Percentiles rank a stretch among this genome's conserved stretches.
Conservation (phyloP, 192 early-diverging fungal genomes). For the Pilobolus umbonatus region DNA sequence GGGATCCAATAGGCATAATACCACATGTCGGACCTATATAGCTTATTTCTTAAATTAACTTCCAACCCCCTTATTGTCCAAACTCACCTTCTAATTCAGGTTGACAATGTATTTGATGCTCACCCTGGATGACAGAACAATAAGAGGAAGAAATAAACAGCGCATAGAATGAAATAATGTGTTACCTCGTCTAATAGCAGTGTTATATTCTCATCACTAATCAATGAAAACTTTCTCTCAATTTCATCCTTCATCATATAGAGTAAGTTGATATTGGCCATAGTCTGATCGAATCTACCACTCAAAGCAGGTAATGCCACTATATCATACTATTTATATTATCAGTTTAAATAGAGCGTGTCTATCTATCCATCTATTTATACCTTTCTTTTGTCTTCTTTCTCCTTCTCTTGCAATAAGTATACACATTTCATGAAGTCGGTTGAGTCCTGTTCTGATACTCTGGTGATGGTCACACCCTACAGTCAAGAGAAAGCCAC, state of each 20-base stretch:
- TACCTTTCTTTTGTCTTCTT: slow-evolving; percentile 3
- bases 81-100: slow-evolving; percentile 52
- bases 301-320: slow-evolving; percentile 80
- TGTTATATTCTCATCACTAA: slow-evolving; percentile 73
- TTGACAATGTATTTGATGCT: slow-evolving; percentile 61
- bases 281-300: slow-evolving; percentile 88
- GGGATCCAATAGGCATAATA: slow-evolving; percentile 74
- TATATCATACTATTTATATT: slow-evolving; percentile 42
- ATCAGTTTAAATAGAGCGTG: background rate
- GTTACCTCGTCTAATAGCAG: slow-evolving; percentile 61
- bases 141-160: too few relatives aligned
- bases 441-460: slow-evolving; percentile 57
- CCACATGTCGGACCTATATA: slow-evolving; percentile 73
- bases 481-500: slow-evolving; percentile 4
- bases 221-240: slow-evolving; percentile 52
- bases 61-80: background rate
- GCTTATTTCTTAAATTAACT: background rate
- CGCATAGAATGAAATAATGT: too few relatives aligned
- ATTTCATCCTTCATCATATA: slow-evolving; percentile 54
- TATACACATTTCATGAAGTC: slow-evolving; percentile 90
- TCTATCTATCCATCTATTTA: background rate
- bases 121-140: too few relatives aligned
- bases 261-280: slow-evolving; percentile 72
- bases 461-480: slow-evolving; percentile 50
- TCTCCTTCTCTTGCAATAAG: slow-evolving; percentile 36